Evolutionary conservation across 1,139 yeast species (phyloP).

Genomic region (Kurtzmaniella natalensis): DNA sequence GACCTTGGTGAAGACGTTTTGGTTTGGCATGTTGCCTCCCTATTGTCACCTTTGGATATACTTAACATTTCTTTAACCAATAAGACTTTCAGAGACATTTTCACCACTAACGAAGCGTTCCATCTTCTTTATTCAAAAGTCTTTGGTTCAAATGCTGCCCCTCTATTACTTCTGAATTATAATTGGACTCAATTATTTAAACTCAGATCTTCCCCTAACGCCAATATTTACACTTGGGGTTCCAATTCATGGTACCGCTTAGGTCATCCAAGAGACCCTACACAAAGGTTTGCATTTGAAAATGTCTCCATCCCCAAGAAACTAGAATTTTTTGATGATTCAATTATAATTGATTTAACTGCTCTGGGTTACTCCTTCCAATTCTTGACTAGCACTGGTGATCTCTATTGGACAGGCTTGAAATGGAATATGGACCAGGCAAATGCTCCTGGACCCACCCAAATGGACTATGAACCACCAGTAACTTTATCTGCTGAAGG

Average conservation of each 20-base stretch:
- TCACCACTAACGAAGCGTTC: slow-evolving; percentile 27
- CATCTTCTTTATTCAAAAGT: slow-evolving; percentile 43
- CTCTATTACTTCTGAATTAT: slow-evolving; percentile 30
- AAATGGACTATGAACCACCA: slow-evolving; percentile 8
- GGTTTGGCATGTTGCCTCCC: slow-evolving; percentile 32
- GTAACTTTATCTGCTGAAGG: not conserved
- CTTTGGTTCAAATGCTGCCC: slow-evolving; percentile 43
- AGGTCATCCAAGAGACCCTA: slow-evolving; percentile 41
- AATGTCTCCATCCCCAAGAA: slow-evolving; percentile 42
- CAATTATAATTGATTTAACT: slow-evolving; percentile 48
- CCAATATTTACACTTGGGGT: slow-evolving; percentile 64
- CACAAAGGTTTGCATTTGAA: slow-evolving; percentile 20
- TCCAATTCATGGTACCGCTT: slow-evolving; percentile 48
- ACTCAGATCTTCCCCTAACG: slow-evolving; percentile 33
- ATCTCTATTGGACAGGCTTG: slow-evolving; percentile 50
- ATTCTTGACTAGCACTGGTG: slow-evolving; percentile 51
- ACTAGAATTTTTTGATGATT: slow-evolving; percentile 26
- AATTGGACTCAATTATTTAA: slow-evolving; percentile 52
- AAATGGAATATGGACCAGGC: slow-evolving; percentile 30
- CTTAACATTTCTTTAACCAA: slow-evolving; percentile 43
- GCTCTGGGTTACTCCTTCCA: slow-evolving; percentile 72
- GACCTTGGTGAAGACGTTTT: slow-evolving; percentile 44
- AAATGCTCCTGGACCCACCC: slow-evolving; percentile 19
- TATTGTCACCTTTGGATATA: slow-evolving; percentile 43
- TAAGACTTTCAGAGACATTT: slow-evolving; percentile 22